Evolutionary conservation across 208 protist genomes (phyloP), one percentile per base, ranked within the genome.

Genomic region (Angomonas ambiguus): DNA sequence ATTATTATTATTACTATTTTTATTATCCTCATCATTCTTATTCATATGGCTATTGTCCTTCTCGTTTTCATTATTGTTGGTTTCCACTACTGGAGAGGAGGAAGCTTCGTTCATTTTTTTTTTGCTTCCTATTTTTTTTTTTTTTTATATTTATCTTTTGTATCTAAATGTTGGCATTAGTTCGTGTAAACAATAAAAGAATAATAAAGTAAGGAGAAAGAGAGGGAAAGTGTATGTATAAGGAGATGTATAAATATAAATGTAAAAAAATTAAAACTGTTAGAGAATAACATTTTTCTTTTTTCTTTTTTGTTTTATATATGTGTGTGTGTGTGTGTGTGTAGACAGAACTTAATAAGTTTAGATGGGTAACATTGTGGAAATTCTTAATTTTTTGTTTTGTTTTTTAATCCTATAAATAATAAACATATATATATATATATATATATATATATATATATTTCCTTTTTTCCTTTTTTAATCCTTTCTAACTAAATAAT

Each of bases 1-100:
- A 48, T 18, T 48, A 48, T 48, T 48, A 48, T 48, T 48, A 48
- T 48, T 48, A 48, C 18, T 48, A 48, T 48, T 48, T 20, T 48
- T 55, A 55, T 16, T 18, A 18, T 55, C 6, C 8, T 16, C 28
- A 18, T 55, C 28, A 25, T 55, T 55, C 6, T 55, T 55, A 18
- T 25, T 55, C 22, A 30, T 55, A 18, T 18, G 6, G 28, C 16
- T 4, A 4, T 25, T 4, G 4, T 25, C 49, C 6, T 18, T 18
- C 3, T 55, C 3, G 16, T 22, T 55, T 30, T 55, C 28, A 55
- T 55, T 55, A 55, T 16, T 55, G 16, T 55, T 55, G 49, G 38
- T 20, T n/a, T n/a, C 13, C 38, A 20, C 11, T 48, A 48, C 38
- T 20, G 38, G 38, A 18, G 11, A 48, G 38, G 38, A 48, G 38